Conservation (phyloP, 352 stramenopile species). For the Phytopythium vexans region DNA sequence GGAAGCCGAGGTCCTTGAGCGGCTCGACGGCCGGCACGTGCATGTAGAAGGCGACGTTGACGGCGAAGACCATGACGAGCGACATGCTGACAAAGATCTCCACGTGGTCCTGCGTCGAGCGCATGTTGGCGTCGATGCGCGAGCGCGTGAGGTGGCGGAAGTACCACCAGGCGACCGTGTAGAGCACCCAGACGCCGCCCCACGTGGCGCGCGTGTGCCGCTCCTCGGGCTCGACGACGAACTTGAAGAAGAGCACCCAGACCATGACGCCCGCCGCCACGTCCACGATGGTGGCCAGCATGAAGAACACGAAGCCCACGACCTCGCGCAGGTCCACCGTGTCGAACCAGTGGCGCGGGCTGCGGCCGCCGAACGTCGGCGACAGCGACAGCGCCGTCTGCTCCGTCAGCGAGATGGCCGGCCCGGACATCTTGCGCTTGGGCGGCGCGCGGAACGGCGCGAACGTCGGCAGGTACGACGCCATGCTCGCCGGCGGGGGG, state of each 20-base stretch:
- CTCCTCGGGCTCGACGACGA: constrained; percentile 48
- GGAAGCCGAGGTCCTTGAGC: constrained; percentile 71
- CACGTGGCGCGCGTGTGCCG: constrained; percentile 38
- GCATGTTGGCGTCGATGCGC: constrained; percentile 34
- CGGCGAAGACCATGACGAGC: constrained; percentile 61
- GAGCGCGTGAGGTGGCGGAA: constrained; percentile 41
- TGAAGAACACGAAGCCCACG: constrained; percentile 40
- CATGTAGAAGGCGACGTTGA: constrained; percentile 74
- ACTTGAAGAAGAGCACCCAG: constrained; percentile 70
- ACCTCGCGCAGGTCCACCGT: constrained; percentile 41
- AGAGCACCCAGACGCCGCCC: constrained; percentile 53
- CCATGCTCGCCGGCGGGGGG: constrained; percentile 11
- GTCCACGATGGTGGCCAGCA: constrained; percentile 35
- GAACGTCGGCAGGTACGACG: constrained; percentile 36
- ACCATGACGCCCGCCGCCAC: constrained; percentile 42
- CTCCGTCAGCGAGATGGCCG: constrained; percentile 30
- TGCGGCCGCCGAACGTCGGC: constrained; percentile 13
- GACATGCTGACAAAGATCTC: constrained; percentile 70
- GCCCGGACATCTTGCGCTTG: constrained; percentile 67
- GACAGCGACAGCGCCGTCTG: constrained; percentile 13
- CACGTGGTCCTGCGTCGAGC: constrained; percentile 44
- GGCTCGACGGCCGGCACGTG: constrained; percentile 52
- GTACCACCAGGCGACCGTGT: constrained; percentile 40
- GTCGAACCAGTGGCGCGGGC: constrained; percentile 19
- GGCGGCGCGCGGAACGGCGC: constrained; percentile 20